Percentiles rank a stretch among this genome's conserved stretches.
phyloP scores from a whole-genome alignment of 129 eudicot genomes.

The Escallonia herrerae region DNA sequence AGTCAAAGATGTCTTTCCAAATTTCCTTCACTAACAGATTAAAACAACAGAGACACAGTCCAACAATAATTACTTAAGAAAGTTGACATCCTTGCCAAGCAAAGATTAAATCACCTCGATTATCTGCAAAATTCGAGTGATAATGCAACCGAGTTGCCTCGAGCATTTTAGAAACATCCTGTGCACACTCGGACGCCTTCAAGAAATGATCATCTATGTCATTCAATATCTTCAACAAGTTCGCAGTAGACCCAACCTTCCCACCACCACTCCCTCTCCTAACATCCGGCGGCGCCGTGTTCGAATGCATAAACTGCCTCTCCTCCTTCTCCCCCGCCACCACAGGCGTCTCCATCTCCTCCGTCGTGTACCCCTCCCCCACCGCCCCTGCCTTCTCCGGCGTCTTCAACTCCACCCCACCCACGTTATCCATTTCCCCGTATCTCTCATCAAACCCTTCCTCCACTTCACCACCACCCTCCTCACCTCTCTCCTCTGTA shows the following conservation, averaged over 20 bases:
- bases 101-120: conserved; percentile 50
- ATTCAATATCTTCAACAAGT: conserved; percentile 62
- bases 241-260: conserved; percentile 38
- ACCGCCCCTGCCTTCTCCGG: conserved; percentile 63
- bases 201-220: conserved; percentile 90
- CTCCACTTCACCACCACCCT: conserved; percentile 27
- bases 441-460: conserved; percentile 22
- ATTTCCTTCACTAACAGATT: no score
- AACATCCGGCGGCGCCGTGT: conserved; percentile 71
- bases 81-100: no score
- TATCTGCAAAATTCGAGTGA: conserved; percentile 93
- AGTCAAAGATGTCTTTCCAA: no score
- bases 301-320: conserved; percentile 67
- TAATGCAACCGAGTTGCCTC: conserved; percentile 93
- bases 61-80: no score
- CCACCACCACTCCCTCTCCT: conserved; percentile 35
- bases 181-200: conserved; percentile 85
- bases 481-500: conserved; percentile 41
- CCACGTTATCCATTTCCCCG: conserved; percentile 17
- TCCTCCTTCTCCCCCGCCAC: conserved; percentile 40
- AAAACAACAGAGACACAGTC: no score
- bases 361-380: conserved; percentile 39
- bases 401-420: conserved; percentile 47
- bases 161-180: conserved; percentile 91
- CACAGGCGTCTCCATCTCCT: conserved; percentile 68